phyloP scores from a whole-genome alignment of 2,329 filamentous ascomycete species.

The Fusarium lateritium region DNA sequence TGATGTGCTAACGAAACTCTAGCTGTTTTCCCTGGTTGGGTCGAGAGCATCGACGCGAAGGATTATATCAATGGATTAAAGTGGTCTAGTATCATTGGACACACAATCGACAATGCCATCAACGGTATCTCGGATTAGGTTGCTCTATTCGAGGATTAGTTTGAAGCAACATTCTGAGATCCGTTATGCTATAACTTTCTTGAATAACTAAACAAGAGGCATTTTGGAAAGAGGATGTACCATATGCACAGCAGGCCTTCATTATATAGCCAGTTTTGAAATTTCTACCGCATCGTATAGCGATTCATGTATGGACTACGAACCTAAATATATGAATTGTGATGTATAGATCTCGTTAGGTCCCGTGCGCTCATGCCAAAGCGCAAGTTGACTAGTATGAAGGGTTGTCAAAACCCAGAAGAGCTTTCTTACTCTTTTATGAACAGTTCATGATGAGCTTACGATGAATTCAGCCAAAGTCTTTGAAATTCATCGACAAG shows the following conservation, averaged over 20 bases:
- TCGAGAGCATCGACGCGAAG: slow-evolving; percentile 73
- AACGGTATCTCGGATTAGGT: slow-evolving; percentile 51
- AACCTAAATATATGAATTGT: no score
- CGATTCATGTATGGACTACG: no score
- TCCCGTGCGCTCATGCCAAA: no score
- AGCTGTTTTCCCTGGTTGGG: slow-evolving; percentile 74
- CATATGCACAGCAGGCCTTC: not conserved
- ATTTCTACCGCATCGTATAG: not conserved
- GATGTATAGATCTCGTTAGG: no score
- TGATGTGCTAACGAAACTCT: not conserved
- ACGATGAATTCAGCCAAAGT: no score
- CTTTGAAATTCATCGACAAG: no score
- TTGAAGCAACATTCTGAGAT: not conserved
- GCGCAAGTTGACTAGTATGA: no score
- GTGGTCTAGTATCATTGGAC: slow-evolving; percentile 72
- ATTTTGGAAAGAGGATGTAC: not conserved
- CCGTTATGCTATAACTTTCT: no score
- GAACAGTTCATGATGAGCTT: no score
- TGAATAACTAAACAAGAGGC: no score
- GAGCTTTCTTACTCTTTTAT: no score
- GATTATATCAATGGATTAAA: slow-evolving; percentile 71
- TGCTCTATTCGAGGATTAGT: not conserved
- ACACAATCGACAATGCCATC: slow-evolving; percentile 63
- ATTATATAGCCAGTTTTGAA: not conserved
- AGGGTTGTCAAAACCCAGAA: no score